Evolutionary conservation across 2,329 filamentous ascomycete species (phyloP).

Genomic region (Colletotrichum cereale): DNA sequence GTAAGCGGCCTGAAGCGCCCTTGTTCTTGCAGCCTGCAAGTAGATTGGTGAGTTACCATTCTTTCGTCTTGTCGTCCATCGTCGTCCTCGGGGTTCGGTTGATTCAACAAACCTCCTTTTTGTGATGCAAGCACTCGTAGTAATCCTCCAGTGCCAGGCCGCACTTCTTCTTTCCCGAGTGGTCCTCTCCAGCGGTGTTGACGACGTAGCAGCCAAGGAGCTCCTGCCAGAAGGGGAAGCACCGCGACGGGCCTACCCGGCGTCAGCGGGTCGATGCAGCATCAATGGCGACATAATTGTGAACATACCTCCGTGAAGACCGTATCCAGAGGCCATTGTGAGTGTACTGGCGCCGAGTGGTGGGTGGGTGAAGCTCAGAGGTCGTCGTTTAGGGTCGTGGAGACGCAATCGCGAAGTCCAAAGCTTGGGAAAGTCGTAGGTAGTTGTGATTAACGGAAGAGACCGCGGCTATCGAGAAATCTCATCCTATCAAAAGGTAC

Average conservation of each 20-base stretch:
- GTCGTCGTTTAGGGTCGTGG: conserved; percentile 21
- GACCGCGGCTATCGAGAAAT: conserved; percentile 28
- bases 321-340: conserved; percentile 85
- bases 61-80: background rate
- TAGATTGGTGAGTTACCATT: conserved; percentile 25
- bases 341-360: conserved; percentile 46
- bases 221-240: conserved; percentile 99
- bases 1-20: conserved; percentile 85
- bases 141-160: conserved; percentile 90
- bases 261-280: conserved; percentile 42
- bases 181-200: conserved; percentile 85
- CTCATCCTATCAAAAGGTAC: conserved; percentile 35
- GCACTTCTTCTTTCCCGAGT: conserved; percentile 89
- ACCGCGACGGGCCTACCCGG: conserved; percentile 74
- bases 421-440: conserved; percentile 8
- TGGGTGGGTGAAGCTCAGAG: conserved; percentile 38
- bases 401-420: conserved; percentile 24
- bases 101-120: conserved; percentile 86
- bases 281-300: conserved; percentile 6
- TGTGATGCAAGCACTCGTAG: conserved; percentile 98
- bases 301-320: conserved; percentile 79
- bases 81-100: conserved; percentile 28
- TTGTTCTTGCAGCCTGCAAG: conserved; percentile 79
- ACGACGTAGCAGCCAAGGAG: conserved; percentile 98
- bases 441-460: conserved; percentile 15